These are phyloP conservation scores for Saitozyma sp. DNA, from an alignment of 768 basidiomycete species.

Conservation along the genomic window DNA sequence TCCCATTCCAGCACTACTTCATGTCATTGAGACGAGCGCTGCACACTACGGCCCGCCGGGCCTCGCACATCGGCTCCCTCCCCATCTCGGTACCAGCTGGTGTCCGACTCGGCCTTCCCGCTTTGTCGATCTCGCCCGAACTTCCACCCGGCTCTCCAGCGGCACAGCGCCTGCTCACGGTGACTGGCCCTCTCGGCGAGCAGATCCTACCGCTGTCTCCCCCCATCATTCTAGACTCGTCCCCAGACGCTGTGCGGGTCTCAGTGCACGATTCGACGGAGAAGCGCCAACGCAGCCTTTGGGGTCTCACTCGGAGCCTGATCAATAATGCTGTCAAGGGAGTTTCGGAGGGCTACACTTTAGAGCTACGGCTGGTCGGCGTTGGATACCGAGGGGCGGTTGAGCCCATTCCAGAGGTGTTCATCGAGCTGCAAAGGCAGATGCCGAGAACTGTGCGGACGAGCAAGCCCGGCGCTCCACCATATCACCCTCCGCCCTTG, in stretches of 20 bases:
- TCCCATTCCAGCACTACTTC: too few relatives aligned
- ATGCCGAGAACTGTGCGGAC: constrained; percentile 45
- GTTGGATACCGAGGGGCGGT: constrained; percentile 88
- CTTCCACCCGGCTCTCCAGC: constrained; percentile 38
- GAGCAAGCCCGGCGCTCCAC: constrained; percentile 62
- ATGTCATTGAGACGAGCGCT: constrained; percentile 5
- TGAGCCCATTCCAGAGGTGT: constrained; percentile 57
- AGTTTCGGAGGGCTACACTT: constrained; percentile 81
- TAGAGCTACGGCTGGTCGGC: constrained; percentile 85
- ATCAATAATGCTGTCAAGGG: constrained; percentile 87
- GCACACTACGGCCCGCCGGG: constrained; percentile 20
- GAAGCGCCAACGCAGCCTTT: constrained; percentile 81
- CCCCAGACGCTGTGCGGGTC: constrained; percentile 17
- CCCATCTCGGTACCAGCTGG: constrained; percentile 60
- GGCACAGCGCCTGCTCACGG: constrained; percentile 55
- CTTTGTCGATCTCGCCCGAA: constrained; percentile 28
- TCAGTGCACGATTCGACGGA: constrained; percentile 59
- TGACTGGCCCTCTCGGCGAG: constrained; percentile 64
- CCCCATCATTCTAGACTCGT: constrained; percentile 54
- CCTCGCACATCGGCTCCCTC: constrained; percentile 59
- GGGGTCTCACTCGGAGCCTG: constrained; percentile 91
- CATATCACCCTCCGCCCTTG: constrained; percentile 2
- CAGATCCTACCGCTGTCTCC: constrained; percentile 58
- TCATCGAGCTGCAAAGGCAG: constrained; percentile 29
- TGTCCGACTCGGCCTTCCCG: constrained; percentile 55